Evolutionary conservation across 2,329 filamentous ascomycete genomes (phyloP), one percentile per base, ranked within the genome.

Genomic region (Tolypocladium sp.): DNA sequence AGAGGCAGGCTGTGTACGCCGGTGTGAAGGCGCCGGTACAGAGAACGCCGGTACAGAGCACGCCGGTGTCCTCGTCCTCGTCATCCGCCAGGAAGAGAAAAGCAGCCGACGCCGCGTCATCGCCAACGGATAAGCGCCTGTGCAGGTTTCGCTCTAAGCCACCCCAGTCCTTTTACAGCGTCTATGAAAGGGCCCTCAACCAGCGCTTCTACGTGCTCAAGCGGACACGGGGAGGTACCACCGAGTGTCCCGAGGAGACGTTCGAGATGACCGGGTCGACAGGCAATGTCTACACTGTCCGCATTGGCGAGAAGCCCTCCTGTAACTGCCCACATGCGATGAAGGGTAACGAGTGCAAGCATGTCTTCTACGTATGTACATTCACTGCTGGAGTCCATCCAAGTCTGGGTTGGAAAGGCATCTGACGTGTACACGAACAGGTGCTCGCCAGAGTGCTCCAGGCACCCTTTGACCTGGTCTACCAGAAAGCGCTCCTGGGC

Each of bases 211-310:
- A 74, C 61, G 75, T 82, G 37, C 71, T 82, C 13, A 70, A 67
- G 1, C 74, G 79, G 20, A 67, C 64, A 2, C 71, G 73, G 10
- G 42, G 63, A 35, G 75, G 75, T 22, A 73, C 70, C 0, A 58
- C 63, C 2, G 61, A 72, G 1, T 76, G 71, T 49, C 79, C 77
- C 0, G 73, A 78, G 58, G 84, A 89, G 67, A 72, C 69, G 1
- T 74, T 89, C 55, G 76, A 83, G 59, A 74, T 89, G 61, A 82
- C 85, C 0, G 86, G 86, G 1, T 82, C 82, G 12, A 88, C 84
- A 1, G 86, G 85, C 20, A 88, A 88, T 63, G 76, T 89, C 59
- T 89, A 89, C 69, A 80, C 71, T 0, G 78, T 88, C 38, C 71
- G 71, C 40, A 79, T 89, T 57, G 73, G 73, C 3, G 75, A 75